Evolutionary conservation across 352 stramenopile genomes (phyloP), one percentile per base, ranked within the genome.

Genomic region (Elongisporangium prolatum): DNA sequence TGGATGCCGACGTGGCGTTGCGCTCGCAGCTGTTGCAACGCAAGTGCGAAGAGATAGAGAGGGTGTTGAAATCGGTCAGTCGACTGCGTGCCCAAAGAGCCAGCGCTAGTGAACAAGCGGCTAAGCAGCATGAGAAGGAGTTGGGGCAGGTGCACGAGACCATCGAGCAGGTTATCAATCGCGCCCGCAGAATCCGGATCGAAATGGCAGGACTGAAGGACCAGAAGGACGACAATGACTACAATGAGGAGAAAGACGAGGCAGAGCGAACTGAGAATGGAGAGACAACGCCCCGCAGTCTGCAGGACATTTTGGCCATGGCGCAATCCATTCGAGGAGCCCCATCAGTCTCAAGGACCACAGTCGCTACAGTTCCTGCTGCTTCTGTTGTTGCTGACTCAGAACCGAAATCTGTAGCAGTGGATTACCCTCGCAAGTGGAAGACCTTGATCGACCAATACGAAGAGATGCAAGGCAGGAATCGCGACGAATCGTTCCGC

Each of bases 141-240:
- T 52, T 76, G 37, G 65, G 69, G 16, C 60, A 71, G 53, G 67
- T 79, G 49, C 61, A 75, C 38, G 59, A 50, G 38, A 75, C 70
- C 21, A 72, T 88, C 34, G 54, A 75, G n/a, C 65, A 75, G 34
- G 77, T 72, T 17, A 83, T 88, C 38, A 59, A 61, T 50, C 74
- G 74, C 28, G 75, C 77, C 9, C 65, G 80, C 47, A 80, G 73
- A 53, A 50, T 83, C 49, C 72, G 73, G 37, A 72, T 68, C 44
- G 67, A 75, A 52, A 50, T 64, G 7, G 10, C 28, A 22, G 17
- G n/a, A 11, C 38, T 18, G 61, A 55, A 58, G 54, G 61, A 14
- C 38, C 52, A 25, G 62, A 38, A 47, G 10, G 50, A 48, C 6
- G 18, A 20, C 11, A 18, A 52, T 10, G 21, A 48, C 20, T 8